A percentile compares a stretch with the other conserved stretches of the same genome.
These are phyloP conservation scores for Coemansia sp. DNA, from an alignment of 192 early-diverging fungal species.

Conservation along the genomic window DNA sequence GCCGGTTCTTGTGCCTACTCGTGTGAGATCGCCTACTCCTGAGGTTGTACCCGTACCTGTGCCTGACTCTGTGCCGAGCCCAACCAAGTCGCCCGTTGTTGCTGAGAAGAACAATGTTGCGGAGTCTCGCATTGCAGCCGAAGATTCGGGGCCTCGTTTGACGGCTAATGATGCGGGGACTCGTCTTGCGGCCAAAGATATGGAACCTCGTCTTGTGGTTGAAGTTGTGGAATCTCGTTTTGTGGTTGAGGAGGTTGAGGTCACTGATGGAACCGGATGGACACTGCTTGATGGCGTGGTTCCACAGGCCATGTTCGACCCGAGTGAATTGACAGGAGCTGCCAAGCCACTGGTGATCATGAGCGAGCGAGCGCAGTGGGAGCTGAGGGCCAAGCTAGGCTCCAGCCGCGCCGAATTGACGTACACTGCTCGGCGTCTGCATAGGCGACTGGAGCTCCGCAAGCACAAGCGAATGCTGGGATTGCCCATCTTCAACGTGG, in stretches of 20 bases:
- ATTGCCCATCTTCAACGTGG: constrained; percentile 67
- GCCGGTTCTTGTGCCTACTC: background rate
- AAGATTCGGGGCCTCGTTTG: no score
- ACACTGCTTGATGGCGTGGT: background rate
- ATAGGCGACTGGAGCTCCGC: constrained; percentile 48
- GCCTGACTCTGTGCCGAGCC: background rate
- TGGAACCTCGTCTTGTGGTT: no score
- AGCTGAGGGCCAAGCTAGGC: constrained; percentile 22
- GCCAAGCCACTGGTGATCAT: constrained; percentile 12
- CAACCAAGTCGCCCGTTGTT: no score
- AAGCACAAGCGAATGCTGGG: constrained; percentile 65
- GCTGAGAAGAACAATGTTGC: background rate
- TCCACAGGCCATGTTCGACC: constrained; percentile 12
- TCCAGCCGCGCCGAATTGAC: constrained; percentile 7
- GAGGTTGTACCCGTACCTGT: background rate
- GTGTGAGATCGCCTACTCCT: background rate
- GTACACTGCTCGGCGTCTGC: constrained; percentile 25
- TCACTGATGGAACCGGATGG: background rate
- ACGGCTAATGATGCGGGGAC: no score
- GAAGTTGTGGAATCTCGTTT: background rate
- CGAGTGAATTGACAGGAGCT: background rate
- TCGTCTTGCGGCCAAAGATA: no score
- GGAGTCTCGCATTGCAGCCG: no score
- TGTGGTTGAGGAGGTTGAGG: background rate
- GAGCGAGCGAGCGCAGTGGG: constrained; percentile 40